A percentile compares a stretch with the other conserved stretches of the same genome.
These are phyloP conservation scores for Mortierella claussenii DNA, from an alignment of 192 early-diverging fungal species.

Conservation along the genomic window DNA sequence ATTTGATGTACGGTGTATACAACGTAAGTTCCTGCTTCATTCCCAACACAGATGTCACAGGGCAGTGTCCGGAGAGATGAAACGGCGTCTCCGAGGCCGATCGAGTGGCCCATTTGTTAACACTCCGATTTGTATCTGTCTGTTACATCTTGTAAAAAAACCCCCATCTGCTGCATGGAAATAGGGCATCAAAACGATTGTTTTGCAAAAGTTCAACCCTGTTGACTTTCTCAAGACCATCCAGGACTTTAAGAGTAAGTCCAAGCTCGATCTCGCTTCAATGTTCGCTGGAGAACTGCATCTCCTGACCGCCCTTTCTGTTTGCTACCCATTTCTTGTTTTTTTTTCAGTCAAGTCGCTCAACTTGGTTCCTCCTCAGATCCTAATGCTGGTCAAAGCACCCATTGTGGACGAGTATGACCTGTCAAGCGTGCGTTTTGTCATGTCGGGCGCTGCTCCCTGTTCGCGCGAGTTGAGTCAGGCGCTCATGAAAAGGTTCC, in stretches of 20 bases:
- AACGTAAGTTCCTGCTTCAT: constrained; percentile 49
- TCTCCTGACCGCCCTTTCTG: neutral
- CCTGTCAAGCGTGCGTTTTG: constrained; percentile 59
- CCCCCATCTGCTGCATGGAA: no score
- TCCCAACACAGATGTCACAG: no score
- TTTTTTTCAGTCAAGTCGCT: constrained; percentile 25
- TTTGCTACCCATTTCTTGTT: neutral
- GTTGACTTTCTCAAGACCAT: constrained; percentile 62
- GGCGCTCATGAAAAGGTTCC: constrained; percentile 44
- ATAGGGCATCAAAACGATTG: constrained; percentile 60
- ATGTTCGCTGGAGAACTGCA: neutral
- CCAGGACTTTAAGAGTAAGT: constrained; percentile 61
- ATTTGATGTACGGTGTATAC: constrained; percentile 34
- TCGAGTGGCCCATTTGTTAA: neutral
- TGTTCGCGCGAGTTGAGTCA: constrained; percentile 60
- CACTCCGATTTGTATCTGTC: neutral
- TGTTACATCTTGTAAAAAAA: no score
- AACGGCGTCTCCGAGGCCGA: no score
- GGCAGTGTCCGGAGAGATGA: neutral
- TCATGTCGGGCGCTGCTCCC: constrained; percentile 77
- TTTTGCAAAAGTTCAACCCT: constrained; percentile 73
- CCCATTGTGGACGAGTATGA: constrained; percentile 72
- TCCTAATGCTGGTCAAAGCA: constrained; percentile 72
- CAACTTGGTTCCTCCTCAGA: constrained; percentile 74
- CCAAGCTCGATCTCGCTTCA: neutral